Base-by-base conservation (phyloP, 805 yeast species). In the Metschnikowia gelsemii region DNA sequence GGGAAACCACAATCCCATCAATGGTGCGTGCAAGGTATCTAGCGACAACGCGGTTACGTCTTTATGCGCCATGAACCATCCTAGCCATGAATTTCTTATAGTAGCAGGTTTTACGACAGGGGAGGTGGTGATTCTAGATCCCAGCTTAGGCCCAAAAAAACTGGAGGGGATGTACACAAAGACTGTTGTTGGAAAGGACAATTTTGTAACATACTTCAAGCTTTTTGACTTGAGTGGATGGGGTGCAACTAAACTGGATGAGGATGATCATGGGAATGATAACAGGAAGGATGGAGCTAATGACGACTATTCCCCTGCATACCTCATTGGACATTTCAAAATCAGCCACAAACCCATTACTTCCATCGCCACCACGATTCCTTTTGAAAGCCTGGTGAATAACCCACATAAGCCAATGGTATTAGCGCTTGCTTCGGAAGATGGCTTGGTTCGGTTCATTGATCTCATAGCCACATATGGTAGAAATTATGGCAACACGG, bases 341-440 rank as follows among this genome's bases (percentile, higher is more conserved):
- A 47, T 85, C n/a, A 70, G 83, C 11, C 72, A 74, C 42, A 72
- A 72, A 46, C 77, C 87, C 2, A 69, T 84, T 22, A 81, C 87
- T 0, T 50, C 66, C 21, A 64, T 70, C 8, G 54, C 64, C 3
- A 62, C 70, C 9, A 64, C 72, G 0, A 42, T 63, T 8, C 55
- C 63, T 1, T 50, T 55, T 32, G 46, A 38, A 20, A 33, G 29
- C 3, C 31, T 26, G 33, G 24, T 39, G 3, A 24, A 18, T 58
- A 62, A 43, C 55, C 25, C 35, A 2, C 42, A 35, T 14, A 76
- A 50, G 72, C 87, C 57, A 35, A 58, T 58, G 51, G 54, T 76
- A 5, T 38, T 77, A 6, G 75, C 80, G 0, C 55, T 80, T n/a
- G 76, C 84, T 0, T 66, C 79, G 5, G 84, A 79, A 46, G 88